Evolutionary conservation across 1,284 basidiomycete species (phyloP), one percentile per base, ranked within the genome.

Genomic region (Xerocomus nothofagi): DNA sequence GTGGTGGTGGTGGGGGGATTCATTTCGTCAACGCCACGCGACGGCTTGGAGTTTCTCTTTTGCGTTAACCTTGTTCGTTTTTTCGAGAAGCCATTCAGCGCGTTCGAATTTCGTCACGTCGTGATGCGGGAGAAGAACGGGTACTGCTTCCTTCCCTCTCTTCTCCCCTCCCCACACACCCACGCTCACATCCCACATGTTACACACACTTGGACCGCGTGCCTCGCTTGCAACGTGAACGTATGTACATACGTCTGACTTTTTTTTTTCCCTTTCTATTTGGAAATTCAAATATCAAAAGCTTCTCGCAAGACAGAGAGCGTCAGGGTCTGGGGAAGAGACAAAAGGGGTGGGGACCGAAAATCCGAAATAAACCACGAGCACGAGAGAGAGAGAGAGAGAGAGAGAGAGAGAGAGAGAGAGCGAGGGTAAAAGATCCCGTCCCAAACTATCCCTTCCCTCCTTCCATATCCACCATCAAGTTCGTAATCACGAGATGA

Each of bases 231-330:
- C 20, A n/a, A n/a, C n/a, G n/a, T n/a, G n/a, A n/a, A n/a, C n/a
- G n/a, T n/a, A n/a, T n/a, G n/a, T n/a, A n/a, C n/a, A n/a, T n/a
- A n/a, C n/a, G n/a, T n/a, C n/a, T n/a, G n/a, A n/a, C n/a, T n/a
- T n/a, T 26, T 26, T 10, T 7, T 9, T 21, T n/a, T 40, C 31
- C 18, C 30, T 55, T 60, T 40, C 31, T n/a, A 26, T 55, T 60
- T 18, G 30, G 30, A 50, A 56, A 59, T 56, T 61, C 56, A 65
- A 63, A 61, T 61, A 33, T 7, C 12, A 31, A 53, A 49, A 61
- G 55, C 27, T 61, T 63, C 40, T 49, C 51, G 44, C 44, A n/a
- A n/a, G n/a, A n/a, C n/a, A n/a, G n/a, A n/a, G n/a, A n/a, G n/a
- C n/a, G n/a, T n/a, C n/a, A n/a, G n/a, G n/a, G n/a, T n/a, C n/a